Conservation (phyloP, 139 green algal species). For the Nannochloris sp. region DNA sequence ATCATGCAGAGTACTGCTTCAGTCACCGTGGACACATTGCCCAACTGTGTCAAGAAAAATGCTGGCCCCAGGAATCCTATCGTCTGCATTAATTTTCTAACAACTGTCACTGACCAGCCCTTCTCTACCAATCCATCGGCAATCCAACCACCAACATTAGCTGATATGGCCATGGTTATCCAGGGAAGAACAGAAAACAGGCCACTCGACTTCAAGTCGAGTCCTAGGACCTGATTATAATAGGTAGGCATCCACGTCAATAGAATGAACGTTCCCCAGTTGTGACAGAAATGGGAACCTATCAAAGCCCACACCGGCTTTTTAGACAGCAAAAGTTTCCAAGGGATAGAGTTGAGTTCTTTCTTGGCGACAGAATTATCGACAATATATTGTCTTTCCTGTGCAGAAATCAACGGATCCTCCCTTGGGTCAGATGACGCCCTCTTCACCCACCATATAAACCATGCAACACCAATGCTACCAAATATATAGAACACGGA, state of each 20-base stretch:
- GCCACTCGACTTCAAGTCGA: conserved; percentile 77
- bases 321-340: conserved; percentile 77
- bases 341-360: conserved; percentile 60
- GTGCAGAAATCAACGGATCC: conserved; percentile 40
- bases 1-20: conserved; percentile 90
- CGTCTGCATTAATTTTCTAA: conserved; percentile 87
- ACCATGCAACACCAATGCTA: conserved; percentile 49
- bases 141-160: conserved; percentile 84
- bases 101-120: conserved; percentile 63
- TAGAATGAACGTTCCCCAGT: conserved; percentile 98
- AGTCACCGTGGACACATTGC: conserved; percentile 39
- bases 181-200: conserved; percentile 90
- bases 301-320: conserved; percentile 92
- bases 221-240: conserved; percentile 88
- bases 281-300: conserved; percentile 93
- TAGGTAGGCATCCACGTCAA: conserved; percentile 99
- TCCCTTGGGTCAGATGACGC: conserved; percentile 45
- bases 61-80: conserved; percentile 94
- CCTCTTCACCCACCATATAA: conserved; percentile 48
- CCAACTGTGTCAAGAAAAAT: conserved; percentile 83
- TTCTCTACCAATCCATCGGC: conserved; percentile 70
- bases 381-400: conserved; percentile 3
- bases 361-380: conserved; percentile 8
- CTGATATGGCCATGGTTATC: conserved; percentile 83
- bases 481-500: conserved; percentile 94